Evolutionary conservation across 495 filamentous ascomycete species (phyloP).

Genomic region (Thozetella sp.): DNA sequence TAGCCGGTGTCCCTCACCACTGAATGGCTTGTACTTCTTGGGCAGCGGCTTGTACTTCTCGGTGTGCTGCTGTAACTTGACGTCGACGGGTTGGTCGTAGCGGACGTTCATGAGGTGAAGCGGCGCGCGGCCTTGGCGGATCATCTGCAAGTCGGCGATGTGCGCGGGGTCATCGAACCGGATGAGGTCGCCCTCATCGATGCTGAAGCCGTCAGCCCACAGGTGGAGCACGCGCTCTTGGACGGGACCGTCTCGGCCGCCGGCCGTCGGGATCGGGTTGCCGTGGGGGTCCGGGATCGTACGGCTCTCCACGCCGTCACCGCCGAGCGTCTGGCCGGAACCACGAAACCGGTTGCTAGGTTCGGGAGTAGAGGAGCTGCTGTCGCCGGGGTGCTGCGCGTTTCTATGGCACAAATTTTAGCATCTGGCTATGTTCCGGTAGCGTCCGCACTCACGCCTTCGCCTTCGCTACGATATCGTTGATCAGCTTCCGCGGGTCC

Average conservation of each 20-base stretch:
- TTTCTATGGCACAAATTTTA: constrained; percentile 44
- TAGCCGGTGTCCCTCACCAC: constrained; percentile 80
- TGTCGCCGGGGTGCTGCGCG: constrained; percentile 55
- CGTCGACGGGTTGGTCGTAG: constrained; percentile 84
- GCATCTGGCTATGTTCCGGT: too few species aligned
- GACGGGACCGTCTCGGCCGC: constrained; percentile 38
- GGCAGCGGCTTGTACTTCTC: constrained; percentile 83
- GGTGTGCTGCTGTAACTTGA: constrained; percentile 83
- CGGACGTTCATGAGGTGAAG: constrained; percentile 86
- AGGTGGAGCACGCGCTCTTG: constrained; percentile 76
- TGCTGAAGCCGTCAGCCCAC: constrained; percentile 92
- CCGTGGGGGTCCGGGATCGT: constrained; percentile 67
- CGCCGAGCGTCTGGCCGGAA: constrained; percentile 82
- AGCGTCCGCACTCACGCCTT: constrained; percentile 74
- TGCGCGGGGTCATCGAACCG: constrained; percentile 89
- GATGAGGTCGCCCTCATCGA: constrained; percentile 91
- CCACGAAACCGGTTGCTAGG: constrained; percentile 70
- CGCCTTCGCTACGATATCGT: constrained; percentile 83
- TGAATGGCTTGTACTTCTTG: constrained; percentile 85
- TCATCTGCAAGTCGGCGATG: constrained; percentile 77
- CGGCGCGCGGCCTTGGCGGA: constrained; percentile 84
- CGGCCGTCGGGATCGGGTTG: constrained; percentile 32
- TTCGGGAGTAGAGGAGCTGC: constrained; percentile 44
- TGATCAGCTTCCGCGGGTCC: constrained; percentile 68
- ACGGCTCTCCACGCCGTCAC: constrained; percentile 80